phyloP scores from a whole-genome alignment of 164 flowering plant species.

The Macadamia tetraphylla region DNA sequence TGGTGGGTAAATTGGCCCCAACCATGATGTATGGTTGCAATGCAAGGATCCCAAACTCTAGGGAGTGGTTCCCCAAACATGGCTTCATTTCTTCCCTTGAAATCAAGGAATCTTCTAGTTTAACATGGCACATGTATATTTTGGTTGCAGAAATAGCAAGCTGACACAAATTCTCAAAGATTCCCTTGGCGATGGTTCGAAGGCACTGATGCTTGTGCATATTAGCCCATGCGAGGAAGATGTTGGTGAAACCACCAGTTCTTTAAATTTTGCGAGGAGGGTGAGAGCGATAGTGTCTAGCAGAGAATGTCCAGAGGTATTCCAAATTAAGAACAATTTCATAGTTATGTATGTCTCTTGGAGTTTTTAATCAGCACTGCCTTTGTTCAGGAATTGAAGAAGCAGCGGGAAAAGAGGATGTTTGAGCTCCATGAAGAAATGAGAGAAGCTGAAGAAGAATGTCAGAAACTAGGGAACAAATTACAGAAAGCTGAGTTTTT shows the following conservation, averaged over 20 bases:
- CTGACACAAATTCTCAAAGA: slow-evolving; percentile 78
- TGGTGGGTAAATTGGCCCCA: not conserved
- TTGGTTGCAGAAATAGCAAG: slow-evolving; percentile 77
- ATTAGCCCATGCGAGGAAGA: slow-evolving; percentile 64
- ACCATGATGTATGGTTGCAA: not conserved
- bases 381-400: slow-evolving; percentile 45
- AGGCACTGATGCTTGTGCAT: slow-evolving; percentile 77
- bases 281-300: slow-evolving; percentile 54
- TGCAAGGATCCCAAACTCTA: no score
- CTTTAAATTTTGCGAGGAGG: slow-evolving; percentile 65
- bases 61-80: no score
- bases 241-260: slow-evolving; percentile 60
- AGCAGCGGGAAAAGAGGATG: slow-evolving; percentile 41
- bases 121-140: slow-evolving; percentile 7
- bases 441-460: slow-evolving; percentile 53
- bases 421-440: slow-evolving; percentile 44
- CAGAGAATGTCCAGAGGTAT: slow-evolving; percentile 53
- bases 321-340: not conserved
- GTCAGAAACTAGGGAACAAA: slow-evolving; percentile 40
- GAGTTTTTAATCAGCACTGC: not conserved
- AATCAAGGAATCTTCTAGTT: not conserved
- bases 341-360: not conserved
- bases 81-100: not conserved
- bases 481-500: slow-evolving; percentile 37
- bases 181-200: slow-evolving; percentile 70